Evolutionary conservation across 768 basidiomycete genomes (phyloP).

Genomic region (Infundibulicybe gibba): DNA sequence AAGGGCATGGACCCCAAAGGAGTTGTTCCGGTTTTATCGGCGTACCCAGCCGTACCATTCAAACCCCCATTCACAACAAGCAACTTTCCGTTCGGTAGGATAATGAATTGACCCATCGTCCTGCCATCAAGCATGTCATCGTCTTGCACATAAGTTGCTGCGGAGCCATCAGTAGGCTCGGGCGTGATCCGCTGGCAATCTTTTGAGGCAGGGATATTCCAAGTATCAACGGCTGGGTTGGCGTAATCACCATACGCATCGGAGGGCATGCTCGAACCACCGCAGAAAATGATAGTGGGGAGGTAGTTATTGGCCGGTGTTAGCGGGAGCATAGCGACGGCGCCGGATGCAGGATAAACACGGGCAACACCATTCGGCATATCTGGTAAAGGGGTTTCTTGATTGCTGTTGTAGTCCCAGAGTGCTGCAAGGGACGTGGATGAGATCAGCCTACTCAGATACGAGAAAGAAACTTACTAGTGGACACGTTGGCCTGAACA

Average conservation of each 20-base stretch:
- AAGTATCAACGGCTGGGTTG: conserved; percentile 72
- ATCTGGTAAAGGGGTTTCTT: conserved; percentile 60
- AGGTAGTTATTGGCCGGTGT: conserved; percentile 87
- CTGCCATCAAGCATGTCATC: conserved; percentile 73
- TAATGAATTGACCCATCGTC: conserved; percentile 92
- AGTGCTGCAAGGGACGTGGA: conserved; percentile 23
- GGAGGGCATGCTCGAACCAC: conserved; percentile 78
- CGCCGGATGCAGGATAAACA: conserved; percentile 89
- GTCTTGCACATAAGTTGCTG: conserved; percentile 60
- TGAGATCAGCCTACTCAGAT: too few species aligned
- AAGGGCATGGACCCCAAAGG: conserved; percentile 53
- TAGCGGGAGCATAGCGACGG: conserved; percentile 85
- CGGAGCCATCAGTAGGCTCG: conserved; percentile 68
- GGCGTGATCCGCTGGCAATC: conserved; percentile 87
- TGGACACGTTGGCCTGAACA: conserved; percentile 79
- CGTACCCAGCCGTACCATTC: conserved; percentile 87
- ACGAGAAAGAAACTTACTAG: conserved; percentile 42
- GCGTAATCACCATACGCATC: conserved; percentile 76
- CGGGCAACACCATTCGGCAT: conserved; percentile 76
- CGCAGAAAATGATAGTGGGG: conserved; percentile 87
- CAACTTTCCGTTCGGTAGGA: conserved; percentile 72
- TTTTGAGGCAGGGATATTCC: conserved; percentile 63
- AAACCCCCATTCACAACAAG: conserved; percentile 78
- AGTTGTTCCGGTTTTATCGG: conserved; percentile 42
- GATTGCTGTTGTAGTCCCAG: conserved; percentile 54